phyloP scores from a whole-genome alignment of 306 rosid species.

The Rubus parviflorus region DNA sequence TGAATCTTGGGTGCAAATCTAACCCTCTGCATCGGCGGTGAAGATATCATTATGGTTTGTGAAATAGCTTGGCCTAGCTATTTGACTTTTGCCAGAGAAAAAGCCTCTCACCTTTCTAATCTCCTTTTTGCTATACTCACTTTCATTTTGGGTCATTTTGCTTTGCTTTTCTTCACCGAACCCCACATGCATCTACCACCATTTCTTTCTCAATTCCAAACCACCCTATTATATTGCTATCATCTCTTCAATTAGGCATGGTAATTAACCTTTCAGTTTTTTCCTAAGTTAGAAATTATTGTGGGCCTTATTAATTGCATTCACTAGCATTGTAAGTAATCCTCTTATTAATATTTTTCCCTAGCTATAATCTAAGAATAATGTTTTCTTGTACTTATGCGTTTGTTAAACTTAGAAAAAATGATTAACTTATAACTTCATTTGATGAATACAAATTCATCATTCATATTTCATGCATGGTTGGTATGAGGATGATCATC shows the following conservation, averaged over 20 bases:
- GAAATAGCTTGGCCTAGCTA: conserved; percentile 43
- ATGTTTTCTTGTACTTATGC: conserved; percentile 48
- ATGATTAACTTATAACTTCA: conserved; percentile 40
- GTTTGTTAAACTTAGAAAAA: conserved; percentile 32
- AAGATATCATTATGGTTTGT: conserved; percentile 67
- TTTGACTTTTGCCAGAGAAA: conserved; percentile 65
- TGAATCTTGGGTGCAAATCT: conserved; percentile 85
- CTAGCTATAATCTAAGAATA: conserved; percentile 49
- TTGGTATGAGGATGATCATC: conserved; percentile 8
- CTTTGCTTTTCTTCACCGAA: conserved; percentile 37
- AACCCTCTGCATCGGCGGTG: conserved; percentile 56
- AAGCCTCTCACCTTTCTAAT: conserved; percentile 75
- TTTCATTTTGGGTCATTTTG: conserved; percentile 15
- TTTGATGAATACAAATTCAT: conserved; percentile 20
- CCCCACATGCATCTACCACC: conserved; percentile 60
- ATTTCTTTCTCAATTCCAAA: conserved; percentile 62
- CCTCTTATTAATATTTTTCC: conserved; percentile 12
- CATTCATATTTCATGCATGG: conserved; percentile 9
- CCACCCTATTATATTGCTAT: conserved; percentile 58
- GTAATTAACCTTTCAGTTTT: conserved; percentile 33
- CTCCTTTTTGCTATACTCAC: conserved; percentile 41
- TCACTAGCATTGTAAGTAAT: conserved; percentile 32
- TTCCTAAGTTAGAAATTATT: conserved; percentile 2
- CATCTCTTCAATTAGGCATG: conserved; percentile 44
- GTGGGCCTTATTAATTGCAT: conserved; percentile 32